phyloP scores from a whole-genome alignment of 2,329 filamentous ascomycete species.

The Talaromyces sp. region DNA sequence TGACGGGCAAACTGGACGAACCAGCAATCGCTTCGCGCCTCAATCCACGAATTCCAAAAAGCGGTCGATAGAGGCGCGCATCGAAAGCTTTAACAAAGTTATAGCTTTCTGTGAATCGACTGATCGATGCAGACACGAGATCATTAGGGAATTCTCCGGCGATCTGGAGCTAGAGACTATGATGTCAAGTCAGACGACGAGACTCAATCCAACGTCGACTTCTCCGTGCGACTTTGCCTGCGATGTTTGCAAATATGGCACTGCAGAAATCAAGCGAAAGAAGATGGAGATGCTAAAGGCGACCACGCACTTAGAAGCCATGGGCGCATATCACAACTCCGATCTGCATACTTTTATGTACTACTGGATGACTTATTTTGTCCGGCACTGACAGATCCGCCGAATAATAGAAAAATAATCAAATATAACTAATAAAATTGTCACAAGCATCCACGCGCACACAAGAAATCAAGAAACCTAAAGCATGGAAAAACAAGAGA shows the following conservation, averaged over 20 bases:
- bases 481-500: neutral
- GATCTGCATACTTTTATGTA: constrained; percentile 5
- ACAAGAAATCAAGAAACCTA: neutral
- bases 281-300: constrained; percentile 36
- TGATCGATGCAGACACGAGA: constrained; percentile 66
- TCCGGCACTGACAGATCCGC: neutral
- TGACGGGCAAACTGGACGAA: constrained; percentile 30
- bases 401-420: neutral
- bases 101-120: constrained; percentile 79
- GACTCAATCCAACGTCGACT: constrained; percentile 23
- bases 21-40: constrained; percentile 48
- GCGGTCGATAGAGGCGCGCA: constrained; percentile 43
- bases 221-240: constrained; percentile 67
- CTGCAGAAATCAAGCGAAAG: constrained; percentile 53
- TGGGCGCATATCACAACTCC: neutral
- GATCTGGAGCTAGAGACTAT: constrained; percentile 48
- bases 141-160: constrained; percentile 75
- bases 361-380: constrained; percentile 5
- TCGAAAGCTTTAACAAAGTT: constrained; percentile 64
- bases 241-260: constrained; percentile 70
- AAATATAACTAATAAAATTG: neutral
- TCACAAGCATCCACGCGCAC: neutral
- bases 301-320: neutral
- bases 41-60: constrained; percentile 37
- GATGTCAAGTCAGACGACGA: constrained; percentile 22